Evolutionary conservation across 257 asterid species (phyloP).

Genomic region (Solanum microdontum): DNA sequence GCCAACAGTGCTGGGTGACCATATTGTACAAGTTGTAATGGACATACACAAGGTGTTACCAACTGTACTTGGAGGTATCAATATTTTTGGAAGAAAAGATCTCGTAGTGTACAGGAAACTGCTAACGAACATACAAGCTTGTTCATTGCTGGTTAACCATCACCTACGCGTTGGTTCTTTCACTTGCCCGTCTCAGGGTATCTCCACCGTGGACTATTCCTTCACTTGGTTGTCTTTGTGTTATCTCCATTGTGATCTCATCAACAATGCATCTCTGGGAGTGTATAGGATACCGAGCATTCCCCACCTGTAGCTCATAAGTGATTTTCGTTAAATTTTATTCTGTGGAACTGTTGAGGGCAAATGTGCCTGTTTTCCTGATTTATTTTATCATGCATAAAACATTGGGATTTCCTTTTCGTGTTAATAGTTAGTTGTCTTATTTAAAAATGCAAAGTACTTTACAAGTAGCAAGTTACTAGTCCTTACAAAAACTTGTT

Average conservation of each 20-base stretch:
- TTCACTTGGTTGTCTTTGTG: neutral
- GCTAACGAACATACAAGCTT: neutral
- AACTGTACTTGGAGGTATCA: neutral
- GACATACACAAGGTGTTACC: neutral
- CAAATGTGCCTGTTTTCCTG: slow-evolving; percentile 5
- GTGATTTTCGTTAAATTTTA: neutral
- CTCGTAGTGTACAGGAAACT: neutral
- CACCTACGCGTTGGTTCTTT: neutral
- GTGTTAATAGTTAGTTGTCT: neutral
- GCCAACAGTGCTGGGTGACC: slow-evolving; percentile 36
- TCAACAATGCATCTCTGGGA: neutral
- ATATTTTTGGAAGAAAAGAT: neutral
- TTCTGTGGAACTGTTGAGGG: neutral
- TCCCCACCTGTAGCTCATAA: neutral
- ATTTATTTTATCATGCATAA: neutral
- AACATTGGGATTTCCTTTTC: neutral
- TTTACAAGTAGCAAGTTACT: neutral
- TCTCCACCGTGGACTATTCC: neutral
- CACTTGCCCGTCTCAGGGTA: neutral
- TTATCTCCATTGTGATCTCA: neutral
- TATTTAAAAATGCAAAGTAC: neutral
- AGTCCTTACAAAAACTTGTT: neutral
- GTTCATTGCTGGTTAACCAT: neutral
- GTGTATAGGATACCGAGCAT: neutral
- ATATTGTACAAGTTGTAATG: neutral